phyloP scores from a whole-genome alignment of 208 protist species.

The Trypanosoma rangeli region DNA sequence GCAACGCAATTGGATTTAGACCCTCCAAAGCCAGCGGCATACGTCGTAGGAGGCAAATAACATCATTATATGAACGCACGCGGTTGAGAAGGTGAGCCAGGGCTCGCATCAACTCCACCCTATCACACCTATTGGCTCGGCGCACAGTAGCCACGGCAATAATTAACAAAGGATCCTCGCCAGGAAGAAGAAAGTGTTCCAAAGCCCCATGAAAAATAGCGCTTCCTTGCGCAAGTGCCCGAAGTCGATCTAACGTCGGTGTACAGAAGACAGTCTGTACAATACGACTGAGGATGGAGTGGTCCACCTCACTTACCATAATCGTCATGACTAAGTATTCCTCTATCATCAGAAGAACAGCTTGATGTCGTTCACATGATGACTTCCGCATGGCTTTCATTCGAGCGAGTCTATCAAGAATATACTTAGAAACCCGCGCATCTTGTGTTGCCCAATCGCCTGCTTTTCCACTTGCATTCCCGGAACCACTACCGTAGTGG shows the following conservation, averaged over 20 bases:
- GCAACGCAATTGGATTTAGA: constrained; percentile 58
- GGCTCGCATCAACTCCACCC: constrained; percentile 37
- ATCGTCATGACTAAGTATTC: constrained; percentile 52
- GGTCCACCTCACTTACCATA: constrained; percentile 30
- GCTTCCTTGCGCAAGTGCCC: constrained; percentile 37
- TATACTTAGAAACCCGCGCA: constrained; percentile 42
- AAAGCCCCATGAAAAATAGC: constrained; percentile 41
- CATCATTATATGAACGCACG: constrained; percentile 38
- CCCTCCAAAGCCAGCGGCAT: constrained; percentile 66
- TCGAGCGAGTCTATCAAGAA: constrained; percentile 35
- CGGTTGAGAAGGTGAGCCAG: constrained; percentile 41
- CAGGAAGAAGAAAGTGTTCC: constrained; percentile 28
- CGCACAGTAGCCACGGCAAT: constrained; percentile 53
- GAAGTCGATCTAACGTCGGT: constrained; percentile 30
- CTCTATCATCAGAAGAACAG: constrained; percentile 50
- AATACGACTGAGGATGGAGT: neutral
- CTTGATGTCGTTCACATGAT: constrained; percentile 40
- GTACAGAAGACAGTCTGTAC: constrained; percentile 39
- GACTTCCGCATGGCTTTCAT: constrained; percentile 48
- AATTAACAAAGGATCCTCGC: constrained; percentile 42
- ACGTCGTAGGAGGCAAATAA: constrained; percentile 64
- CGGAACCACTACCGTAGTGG: neutral
- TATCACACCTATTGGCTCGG: constrained; percentile 31
- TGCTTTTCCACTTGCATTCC: neutral
- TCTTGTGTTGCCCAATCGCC: constrained; percentile 19